A percentile compares a stretch with the other conserved stretches of the same genome.
phyloP scores from a whole-genome alignment of 1,139 yeast genomes.

The Sugiyamaella xylanicola region DNA sequence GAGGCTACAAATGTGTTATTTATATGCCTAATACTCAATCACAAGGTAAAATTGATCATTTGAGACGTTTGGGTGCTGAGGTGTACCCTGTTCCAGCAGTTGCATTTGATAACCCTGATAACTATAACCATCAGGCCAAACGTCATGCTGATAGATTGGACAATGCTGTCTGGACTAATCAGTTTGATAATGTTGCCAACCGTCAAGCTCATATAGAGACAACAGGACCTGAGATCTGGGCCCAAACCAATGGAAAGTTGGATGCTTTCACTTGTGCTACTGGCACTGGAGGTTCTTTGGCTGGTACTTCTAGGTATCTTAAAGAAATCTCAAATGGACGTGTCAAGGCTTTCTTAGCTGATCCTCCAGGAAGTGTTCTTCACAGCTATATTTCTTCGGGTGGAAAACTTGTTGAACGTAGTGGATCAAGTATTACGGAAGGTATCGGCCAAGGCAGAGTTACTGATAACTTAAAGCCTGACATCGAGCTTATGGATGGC shows the following conservation, averaged over 20 bases:
- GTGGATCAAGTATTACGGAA: constrained; percentile 87
- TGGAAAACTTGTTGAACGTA: constrained; percentile 61
- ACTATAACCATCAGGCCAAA: constrained; percentile 82
- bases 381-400: constrained; percentile 73
- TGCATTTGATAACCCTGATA: constrained; percentile 75
- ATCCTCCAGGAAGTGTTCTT: constrained; percentile 90
- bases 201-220: constrained; percentile 88
- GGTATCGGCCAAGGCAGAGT: constrained; percentile 96
- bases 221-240: constrained; percentile 93
- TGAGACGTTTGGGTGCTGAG: constrained; percentile 76
- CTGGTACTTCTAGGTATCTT: constrained; percentile 76
- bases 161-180: constrained; percentile 91
- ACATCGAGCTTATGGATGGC: constrained; percentile 75
- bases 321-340: constrained; percentile 62
- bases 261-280: constrained; percentile 88
- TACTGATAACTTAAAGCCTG: constrained; percentile 77
- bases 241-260: constrained; percentile 77
- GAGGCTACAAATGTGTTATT: constrained; percentile 80
- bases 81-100: constrained; percentile 91
- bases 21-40: constrained; percentile 92
- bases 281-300: constrained; percentile 90
- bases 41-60: constrained; percentile 71
- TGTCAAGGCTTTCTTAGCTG: constrained; percentile 72
- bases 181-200: constrained; percentile 83
- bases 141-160: constrained; percentile 74